A percentile compares a stretch with the other conserved stretches of the same genome.
These are phyloP conservation scores for Solanum bukasovii DNA, from an alignment of 257 asterid genomes.

Conservation along the genomic window DNA sequence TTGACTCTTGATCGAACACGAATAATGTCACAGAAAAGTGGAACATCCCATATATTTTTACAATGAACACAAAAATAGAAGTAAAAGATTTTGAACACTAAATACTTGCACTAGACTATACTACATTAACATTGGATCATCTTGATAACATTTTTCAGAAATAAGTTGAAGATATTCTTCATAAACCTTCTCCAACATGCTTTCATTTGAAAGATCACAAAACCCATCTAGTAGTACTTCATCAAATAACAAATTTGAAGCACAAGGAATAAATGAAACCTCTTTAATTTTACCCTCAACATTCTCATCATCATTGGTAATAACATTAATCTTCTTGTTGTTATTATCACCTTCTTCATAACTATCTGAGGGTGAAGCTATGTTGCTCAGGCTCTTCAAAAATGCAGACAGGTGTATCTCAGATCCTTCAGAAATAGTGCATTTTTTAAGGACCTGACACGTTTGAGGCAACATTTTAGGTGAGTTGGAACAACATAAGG, in stretches of 20 bases:
- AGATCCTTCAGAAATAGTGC: neutral
- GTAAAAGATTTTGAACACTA: neutral
- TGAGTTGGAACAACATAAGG: neutral
- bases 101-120: neutral
- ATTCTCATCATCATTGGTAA: neutral
- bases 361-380: neutral
- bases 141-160: neutral
- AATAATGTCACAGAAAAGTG: neutral
- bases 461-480: neutral
- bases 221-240: neutral
- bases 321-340: neutral
- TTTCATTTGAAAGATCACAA: neutral
- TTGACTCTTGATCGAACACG: neutral
- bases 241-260: neutral
- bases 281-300: neutral
- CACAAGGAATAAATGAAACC: neutral
- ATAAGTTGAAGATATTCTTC: constrained; percentile 19
- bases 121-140: neutral
- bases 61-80: neutral
- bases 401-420: neutral
- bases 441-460: neutral
- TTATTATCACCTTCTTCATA: neutral
- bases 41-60: neutral
- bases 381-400: neutral
- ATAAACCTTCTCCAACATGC: constrained; percentile 5